Conservation (phyloP, 2,329 filamentous ascomycete species). For the Didymella lethalis region DNA sequence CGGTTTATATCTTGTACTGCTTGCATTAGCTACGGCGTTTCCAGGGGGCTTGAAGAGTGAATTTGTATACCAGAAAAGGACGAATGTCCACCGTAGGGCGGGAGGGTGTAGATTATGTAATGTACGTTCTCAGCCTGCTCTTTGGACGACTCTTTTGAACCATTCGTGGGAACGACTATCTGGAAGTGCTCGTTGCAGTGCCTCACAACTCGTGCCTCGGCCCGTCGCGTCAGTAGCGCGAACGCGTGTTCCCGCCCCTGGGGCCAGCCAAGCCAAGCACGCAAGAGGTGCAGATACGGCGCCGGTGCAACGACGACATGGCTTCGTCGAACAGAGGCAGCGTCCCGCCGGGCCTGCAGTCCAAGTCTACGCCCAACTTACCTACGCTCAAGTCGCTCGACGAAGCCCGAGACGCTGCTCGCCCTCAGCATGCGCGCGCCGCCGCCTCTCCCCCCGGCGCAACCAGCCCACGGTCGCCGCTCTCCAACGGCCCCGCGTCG, state of each 20-base stretch:
- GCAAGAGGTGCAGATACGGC: constrained; percentile 26
- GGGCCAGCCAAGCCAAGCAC: constrained; percentile 31
- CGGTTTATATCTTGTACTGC: constrained; percentile 15
- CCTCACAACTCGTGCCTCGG: constrained; percentile 13
- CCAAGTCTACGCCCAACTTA: constrained; percentile 58
- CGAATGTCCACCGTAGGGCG: constrained; percentile 3
- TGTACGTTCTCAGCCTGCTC: neutral
- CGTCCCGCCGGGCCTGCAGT: constrained; percentile 53
- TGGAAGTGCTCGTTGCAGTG: too few relatives aligned
- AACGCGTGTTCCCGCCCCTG: constrained; percentile 21
- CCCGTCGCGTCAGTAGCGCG: constrained; percentile 23
- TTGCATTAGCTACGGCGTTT: constrained; percentile 26
- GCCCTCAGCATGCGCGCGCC: neutral
- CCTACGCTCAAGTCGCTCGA: constrained; percentile 52
- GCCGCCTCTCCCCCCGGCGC: constrained; percentile 16
- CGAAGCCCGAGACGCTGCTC: constrained; percentile 13
- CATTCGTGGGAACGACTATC: too few relatives aligned
- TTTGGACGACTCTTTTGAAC: neutral
- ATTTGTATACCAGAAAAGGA: constrained; percentile 18
- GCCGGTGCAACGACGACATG: constrained; percentile 37
- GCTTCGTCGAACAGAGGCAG: constrained; percentile 27
- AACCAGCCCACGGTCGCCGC: constrained; percentile 32
- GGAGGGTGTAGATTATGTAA: constrained; percentile 12
- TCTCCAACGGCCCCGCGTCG: constrained; percentile 39
- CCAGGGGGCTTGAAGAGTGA: constrained; percentile 3